Base-by-base conservation (phyloP, 1,139 yeast species). In the Zygosaccharomyces pseudobailii region DNA sequence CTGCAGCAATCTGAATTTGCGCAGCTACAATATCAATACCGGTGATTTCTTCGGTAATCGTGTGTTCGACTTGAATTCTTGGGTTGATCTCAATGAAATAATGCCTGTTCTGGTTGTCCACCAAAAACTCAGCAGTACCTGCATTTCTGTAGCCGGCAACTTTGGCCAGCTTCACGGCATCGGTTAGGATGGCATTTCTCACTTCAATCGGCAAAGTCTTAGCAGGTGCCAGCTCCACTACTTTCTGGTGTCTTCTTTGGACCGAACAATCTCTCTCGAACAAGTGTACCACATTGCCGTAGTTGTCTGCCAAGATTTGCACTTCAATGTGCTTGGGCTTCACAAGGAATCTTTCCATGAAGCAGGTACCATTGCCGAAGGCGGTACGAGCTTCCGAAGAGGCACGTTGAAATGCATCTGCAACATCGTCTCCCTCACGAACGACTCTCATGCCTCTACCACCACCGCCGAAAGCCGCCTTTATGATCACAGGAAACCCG, bases 401-500 rank as follows among this genome's bases (percentile, higher is more conserved):
- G 38, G 98, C 98, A 71, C 98, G 84, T 63, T 77, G 74, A 73
- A 92, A 92, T 33, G 97, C 97, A 68, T 92, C 97, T 45, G 69
- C 83, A 54, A 92, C 82, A 66, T 84, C 89, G 58, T 92, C 98
- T 59, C 97, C 97, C 69, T 92, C 97, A 66, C 95, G 79, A 43
- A 94, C 98, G 45, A 92, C 97, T 74, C 98, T 84, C 98, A 92
- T 92, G 76, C 98, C 98, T 72, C 98, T 84, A 65, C 99, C 98
- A 76, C 98, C 98, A 73, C 98, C 98, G 69, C 99, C 98, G 66
- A 87, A 92, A 38, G 98, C 98, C 38, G 99, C 98, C 73, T 92
- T 92, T 71, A 92, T 90, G 69, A 92, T 92, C 43, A 92, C 97
- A 7, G 99, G 99, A 71, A 68, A 90, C 23, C 99, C 98, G 68